Conservation (phyloP, 2,329 filamentous ascomycete species). For the Blumeriella jaapii region DNA sequence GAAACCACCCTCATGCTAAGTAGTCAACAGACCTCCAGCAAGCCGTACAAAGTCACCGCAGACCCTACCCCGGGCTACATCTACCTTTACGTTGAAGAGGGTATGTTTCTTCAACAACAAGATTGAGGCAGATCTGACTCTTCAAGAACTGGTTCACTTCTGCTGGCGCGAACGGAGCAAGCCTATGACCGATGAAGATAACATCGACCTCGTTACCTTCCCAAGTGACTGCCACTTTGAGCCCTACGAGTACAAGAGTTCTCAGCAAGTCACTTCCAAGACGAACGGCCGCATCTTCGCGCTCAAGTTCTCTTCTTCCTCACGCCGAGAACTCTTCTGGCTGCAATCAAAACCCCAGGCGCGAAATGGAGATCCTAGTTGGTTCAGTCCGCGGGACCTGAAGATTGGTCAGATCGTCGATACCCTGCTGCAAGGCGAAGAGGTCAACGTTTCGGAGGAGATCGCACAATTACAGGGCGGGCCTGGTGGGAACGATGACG, state of each 20-base stretch:
- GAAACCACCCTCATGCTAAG: not conserved
- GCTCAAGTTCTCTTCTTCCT: slow-evolving; percentile 88
- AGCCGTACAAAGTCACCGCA: slow-evolving; percentile 62
- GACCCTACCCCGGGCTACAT: slow-evolving; percentile 70
- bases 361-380: slow-evolving; percentile 55
- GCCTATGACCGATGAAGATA: slow-evolving; percentile 58
- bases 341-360: slow-evolving; percentile 81
- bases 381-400: slow-evolving; percentile 74
- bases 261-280: slow-evolving; percentile 46
- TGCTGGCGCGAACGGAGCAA: slow-evolving; percentile 83
- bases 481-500: slow-evolving; percentile 44
- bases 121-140: slow-evolving; percentile 12
- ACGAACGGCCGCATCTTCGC: slow-evolving; percentile 85
- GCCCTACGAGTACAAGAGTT: slow-evolving; percentile 64
- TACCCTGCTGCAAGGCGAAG: slow-evolving; percentile 73
- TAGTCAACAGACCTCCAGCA: slow-evolving; percentile 36
- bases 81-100: slow-evolving; percentile 89
- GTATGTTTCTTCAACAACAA: slow-evolving; percentile 31
- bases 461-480: slow-evolving; percentile 50
- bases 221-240: slow-evolving; percentile 79
- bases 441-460: slow-evolving; percentile 67
- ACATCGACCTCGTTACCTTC: slow-evolving; percentile 83
- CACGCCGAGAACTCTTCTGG: slow-evolving; percentile 90
- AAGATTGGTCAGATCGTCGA: slow-evolving; percentile 86
- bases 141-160: slow-evolving; percentile 76